These are phyloP conservation scores for Halenospora varia DNA, from an alignment of 495 filamentous ascomycete species.

Conservation along the genomic window DNA sequence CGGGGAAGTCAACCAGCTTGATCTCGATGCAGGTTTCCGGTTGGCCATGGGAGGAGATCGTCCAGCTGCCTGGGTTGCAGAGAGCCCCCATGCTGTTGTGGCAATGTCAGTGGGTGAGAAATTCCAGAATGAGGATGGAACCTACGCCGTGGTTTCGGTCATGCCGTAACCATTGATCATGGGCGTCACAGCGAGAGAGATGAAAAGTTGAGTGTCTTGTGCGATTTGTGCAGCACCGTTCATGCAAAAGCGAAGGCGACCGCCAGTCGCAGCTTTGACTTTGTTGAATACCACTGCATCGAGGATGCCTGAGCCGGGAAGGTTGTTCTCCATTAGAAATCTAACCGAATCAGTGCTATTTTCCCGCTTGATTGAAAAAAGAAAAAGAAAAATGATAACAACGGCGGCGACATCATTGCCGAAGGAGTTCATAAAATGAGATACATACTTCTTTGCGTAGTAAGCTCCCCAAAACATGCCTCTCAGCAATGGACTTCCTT, in stretches of 20 bases:
- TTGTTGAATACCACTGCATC: slow-evolving; percentile 82
- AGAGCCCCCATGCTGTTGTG: slow-evolving; percentile 85
- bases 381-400: not conserved
- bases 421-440: slow-evolving; percentile 30
- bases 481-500: slow-evolving; percentile 61
- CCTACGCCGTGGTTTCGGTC: slow-evolving; percentile 79
- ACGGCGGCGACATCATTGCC: no score
- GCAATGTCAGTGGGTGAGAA: not conserved
- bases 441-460: slow-evolving; percentile 68
- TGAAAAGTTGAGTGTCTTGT: slow-evolving; percentile 78
- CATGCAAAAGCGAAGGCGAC: slow-evolving; percentile 71
- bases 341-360: slow-evolving; percentile 5
- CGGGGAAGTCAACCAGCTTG: slow-evolving; percentile 91
- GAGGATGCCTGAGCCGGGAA: slow-evolving; percentile 68
- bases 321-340: slow-evolving; percentile 58
- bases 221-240: slow-evolving; percentile 81
- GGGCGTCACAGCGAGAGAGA: slow-evolving; percentile 77
- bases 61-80: slow-evolving; percentile 86
- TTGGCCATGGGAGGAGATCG: slow-evolving; percentile 70
- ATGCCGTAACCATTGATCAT: slow-evolving; percentile 94
- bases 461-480: slow-evolving; percentile 86
- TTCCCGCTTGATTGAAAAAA: not conserved
- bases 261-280: slow-evolving; percentile 83
- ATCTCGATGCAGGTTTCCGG: slow-evolving; percentile 74
- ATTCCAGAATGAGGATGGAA: not conserved